Percentiles rank a stretch among this genome's conserved stretches.
These are phyloP conservation scores for Epichloe gansuensis DNA, from an alignment of 2,329 filamentous ascomycete genomes.

Conservation along the genomic window DNA sequence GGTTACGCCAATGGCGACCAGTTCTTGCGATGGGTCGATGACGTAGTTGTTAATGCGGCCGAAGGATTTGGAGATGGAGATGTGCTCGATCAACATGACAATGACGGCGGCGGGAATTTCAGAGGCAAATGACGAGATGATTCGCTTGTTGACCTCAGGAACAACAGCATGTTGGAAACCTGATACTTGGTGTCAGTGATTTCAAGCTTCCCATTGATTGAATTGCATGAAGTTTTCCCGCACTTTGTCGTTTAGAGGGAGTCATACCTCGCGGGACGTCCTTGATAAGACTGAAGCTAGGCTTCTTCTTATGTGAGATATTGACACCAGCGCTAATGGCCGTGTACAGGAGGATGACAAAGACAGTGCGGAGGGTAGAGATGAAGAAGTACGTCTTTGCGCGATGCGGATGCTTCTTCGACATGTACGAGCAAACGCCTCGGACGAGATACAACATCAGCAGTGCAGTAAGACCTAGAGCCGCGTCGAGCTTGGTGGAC, in stretches of 20 bases:
- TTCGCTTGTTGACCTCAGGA: slow-evolving; percentile 44
- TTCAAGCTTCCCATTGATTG: background rate
- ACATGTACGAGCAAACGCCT: slow-evolving; percentile 45
- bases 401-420: slow-evolving; percentile 51
- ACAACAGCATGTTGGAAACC: slow-evolving; percentile 59
- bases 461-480: slow-evolving; percentile 58
- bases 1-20: slow-evolving; percentile 63
- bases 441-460: slow-evolving; percentile 56
- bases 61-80: slow-evolving; percentile 73
- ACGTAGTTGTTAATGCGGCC: slow-evolving; percentile 70
- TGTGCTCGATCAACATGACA: slow-evolving; percentile 68
- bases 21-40: slow-evolving; percentile 67
- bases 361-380: slow-evolving; percentile 64
- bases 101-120: slow-evolving; percentile 64
- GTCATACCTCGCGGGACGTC: slow-evolving; percentile 51
- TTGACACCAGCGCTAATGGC: slow-evolving; percentile 63
- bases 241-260: background rate
- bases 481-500: slow-evolving; percentile 50
- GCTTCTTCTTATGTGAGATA: slow-evolving; percentile 40
- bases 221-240: background rate
- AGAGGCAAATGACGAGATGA: slow-evolving; percentile 49
- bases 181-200: slow-evolving; percentile 11
- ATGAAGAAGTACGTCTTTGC: slow-evolving; percentile 67
- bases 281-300: slow-evolving; percentile 51
- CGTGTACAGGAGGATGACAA: slow-evolving; percentile 71